phyloP scores from a whole-genome alignment of 1,284 basidiomycete species.

The Veloboletus limbatus region DNA sequence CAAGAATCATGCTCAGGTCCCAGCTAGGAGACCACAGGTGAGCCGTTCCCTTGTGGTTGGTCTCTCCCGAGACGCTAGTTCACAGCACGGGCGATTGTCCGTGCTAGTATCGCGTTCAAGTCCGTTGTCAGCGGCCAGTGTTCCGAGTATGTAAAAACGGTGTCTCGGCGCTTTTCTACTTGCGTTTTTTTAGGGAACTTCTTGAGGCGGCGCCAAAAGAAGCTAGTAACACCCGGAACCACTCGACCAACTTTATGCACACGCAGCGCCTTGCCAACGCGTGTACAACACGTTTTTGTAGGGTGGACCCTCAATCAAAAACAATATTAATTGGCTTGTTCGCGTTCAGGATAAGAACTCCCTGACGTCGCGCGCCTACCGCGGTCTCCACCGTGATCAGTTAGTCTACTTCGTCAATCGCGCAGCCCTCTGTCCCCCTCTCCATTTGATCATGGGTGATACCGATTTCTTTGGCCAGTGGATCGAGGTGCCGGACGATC shows the following conservation, averaged over 20 bases:
- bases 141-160: not conserved
- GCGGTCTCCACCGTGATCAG: constrained; percentile 1
- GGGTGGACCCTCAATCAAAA: constrained; percentile 38
- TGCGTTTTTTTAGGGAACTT: constrained; percentile 16
- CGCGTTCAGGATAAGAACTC: constrained; percentile 31
- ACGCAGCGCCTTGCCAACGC: constrained; percentile 31
- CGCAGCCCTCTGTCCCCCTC: not conserved
- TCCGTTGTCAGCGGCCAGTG: constrained; percentile 19
- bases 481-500: constrained; percentile 23
- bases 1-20: too few relatives aligned
- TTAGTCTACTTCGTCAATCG: constrained; percentile 1
- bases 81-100: constrained; percentile 14
- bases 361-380: constrained; percentile 13
- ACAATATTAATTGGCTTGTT: constrained; percentile 28
- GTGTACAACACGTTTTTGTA: constrained; percentile 38
- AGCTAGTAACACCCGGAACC: constrained; percentile 20
- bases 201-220: constrained; percentile 26
- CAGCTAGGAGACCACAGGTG: constrained; percentile 11
- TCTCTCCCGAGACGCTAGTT: constrained; percentile 1
- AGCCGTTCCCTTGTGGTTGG: not conserved
- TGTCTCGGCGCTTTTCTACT: constrained; percentile 11
- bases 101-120: not conserved
- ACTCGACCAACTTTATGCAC: constrained; percentile 15
- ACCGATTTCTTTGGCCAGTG: constrained; percentile 20
- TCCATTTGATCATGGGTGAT: constrained; percentile 15